Conservation (phyloP, 805 yeast genomes). For the Yarrowia porcina region DNA sequence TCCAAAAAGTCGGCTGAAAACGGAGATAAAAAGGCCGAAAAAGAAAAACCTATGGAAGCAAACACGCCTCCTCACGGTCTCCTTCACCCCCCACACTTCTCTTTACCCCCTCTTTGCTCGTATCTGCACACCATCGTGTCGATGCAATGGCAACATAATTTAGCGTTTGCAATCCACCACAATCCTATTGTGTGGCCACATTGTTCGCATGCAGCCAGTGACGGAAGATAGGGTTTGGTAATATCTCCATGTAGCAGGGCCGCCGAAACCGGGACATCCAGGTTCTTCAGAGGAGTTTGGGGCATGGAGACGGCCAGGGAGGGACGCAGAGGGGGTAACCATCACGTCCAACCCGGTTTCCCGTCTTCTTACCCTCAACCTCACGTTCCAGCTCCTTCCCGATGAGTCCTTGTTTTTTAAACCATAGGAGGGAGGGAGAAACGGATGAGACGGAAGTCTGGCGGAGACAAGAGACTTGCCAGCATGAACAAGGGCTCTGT, state of each 20-base stretch:
- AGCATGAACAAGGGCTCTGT: too few species aligned
- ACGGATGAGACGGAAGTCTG: too few species aligned
- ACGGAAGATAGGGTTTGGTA: conserved; percentile 11
- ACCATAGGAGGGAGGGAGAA: too few species aligned
- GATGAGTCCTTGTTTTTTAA: neutral
- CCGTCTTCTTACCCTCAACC: too few species aligned
- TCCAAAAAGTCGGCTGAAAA: too few species aligned
- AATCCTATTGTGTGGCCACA: neutral
- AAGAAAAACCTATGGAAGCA: neutral
- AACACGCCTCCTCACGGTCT: too few species aligned
- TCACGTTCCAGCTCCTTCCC: too few species aligned
- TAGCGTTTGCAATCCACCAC: neutral
- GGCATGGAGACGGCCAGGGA: neutral
- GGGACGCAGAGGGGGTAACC: too few species aligned
- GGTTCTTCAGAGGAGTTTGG: neutral
- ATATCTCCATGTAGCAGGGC: conserved; percentile 5
- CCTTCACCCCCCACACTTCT: neutral
- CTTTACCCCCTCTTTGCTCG: neutral
- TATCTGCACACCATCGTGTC: neutral
- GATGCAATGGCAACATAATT: neutral
- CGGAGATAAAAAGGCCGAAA: neutral
- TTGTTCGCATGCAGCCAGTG: conserved; percentile 16
- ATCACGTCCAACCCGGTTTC: neutral
- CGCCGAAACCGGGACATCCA: neutral
- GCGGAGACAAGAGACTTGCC: too few species aligned